Conservation (phyloP, 768 basidiomycete species). For the Sistotremastrum niveocremeum region DNA sequence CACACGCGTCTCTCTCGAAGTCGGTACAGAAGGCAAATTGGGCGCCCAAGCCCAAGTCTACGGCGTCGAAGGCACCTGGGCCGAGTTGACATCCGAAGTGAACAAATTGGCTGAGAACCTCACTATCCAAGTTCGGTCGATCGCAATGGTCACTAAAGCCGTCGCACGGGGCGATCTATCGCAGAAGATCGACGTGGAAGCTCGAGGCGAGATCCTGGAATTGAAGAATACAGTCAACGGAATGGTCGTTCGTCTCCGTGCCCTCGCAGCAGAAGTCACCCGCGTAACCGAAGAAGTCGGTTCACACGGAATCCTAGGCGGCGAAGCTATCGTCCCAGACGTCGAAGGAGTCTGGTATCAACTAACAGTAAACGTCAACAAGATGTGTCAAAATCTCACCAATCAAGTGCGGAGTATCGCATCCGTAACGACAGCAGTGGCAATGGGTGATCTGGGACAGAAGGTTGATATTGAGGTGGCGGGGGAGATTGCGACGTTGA, state of each 20-base stretch:
- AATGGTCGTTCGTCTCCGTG: conserved; percentile 38
- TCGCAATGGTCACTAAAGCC: conserved; percentile 51
- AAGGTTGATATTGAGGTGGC: conserved; percentile 88
- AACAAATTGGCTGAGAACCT: conserved; percentile 21
- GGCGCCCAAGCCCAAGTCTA: conserved; percentile 34
- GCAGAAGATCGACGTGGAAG: conserved; percentile 87
- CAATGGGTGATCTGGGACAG: conserved; percentile 80
- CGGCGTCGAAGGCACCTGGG: conserved; percentile 34
- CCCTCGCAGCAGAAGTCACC: conserved; percentile 71
- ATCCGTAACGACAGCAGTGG: conserved; percentile 78
- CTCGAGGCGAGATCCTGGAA: conserved; percentile 79
- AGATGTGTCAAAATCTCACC: conserved; percentile 71
- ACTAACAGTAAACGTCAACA: conserved; percentile 65
- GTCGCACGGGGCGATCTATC: conserved; percentile 83
- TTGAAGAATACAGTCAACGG: conserved; percentile 50
- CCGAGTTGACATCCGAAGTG: conserved; percentile 29
- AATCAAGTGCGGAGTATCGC: conserved; percentile 78
- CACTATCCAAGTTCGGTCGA: conserved; percentile 27
- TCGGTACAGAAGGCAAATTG: conserved; percentile 62
- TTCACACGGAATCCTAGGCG: conserved; percentile 79
- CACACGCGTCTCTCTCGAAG: conserved; percentile 73
- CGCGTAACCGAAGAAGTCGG: conserved; percentile 78
- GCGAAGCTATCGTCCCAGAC: conserved; percentile 77
- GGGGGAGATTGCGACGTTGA: conserved; percentile 77
- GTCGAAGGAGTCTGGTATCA: conserved; percentile 90